Evolutionary conservation across 306 rosid species (phyloP).

Genomic region (Lagenaria siceraria): DNA sequence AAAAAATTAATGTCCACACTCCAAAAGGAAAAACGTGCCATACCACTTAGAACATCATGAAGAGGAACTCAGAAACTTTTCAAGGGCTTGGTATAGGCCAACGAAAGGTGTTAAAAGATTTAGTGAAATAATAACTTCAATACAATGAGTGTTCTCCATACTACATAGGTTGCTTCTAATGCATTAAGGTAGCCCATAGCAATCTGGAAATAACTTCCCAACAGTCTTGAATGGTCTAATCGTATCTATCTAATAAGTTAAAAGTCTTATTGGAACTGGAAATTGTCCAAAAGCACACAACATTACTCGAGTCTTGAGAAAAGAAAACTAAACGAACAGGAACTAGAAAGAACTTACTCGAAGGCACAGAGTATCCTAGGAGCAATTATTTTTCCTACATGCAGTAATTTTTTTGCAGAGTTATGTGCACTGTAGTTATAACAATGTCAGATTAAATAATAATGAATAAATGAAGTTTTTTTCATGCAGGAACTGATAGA

Average conservation of each 20-base stretch:
- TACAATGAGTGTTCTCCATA: too few species aligned
- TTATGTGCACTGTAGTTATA: neutral
- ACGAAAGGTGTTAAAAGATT: neutral
- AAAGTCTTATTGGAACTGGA: neutral
- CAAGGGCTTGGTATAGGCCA: neutral
- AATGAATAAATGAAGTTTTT: neutral
- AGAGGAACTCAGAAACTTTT: neutral
- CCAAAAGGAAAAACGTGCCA: neutral
- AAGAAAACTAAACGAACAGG: too few species aligned
- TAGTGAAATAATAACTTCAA: neutral
- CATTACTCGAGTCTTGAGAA: neutral
- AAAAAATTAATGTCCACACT: neutral
- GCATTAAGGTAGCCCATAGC: too few species aligned
- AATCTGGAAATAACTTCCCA: too few species aligned
- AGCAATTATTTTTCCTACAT: neutral
- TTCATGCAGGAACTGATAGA: slow-evolving; percentile 80
- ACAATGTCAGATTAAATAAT: slow-evolving; percentile 5
- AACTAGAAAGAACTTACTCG: neutral
- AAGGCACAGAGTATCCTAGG: neutral
- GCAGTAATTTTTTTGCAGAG: neutral
- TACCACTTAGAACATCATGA: neutral
- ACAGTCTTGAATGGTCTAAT: too few species aligned
- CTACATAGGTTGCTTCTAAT: too few species aligned
- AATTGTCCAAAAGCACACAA: neutral
- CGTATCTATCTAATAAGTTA: neutral